A percentile compares a stretch with the other conserved stretches of the same genome.
Conservation (phyloP, 331 rosid species). For the Pyrus hybrid region DNA sequence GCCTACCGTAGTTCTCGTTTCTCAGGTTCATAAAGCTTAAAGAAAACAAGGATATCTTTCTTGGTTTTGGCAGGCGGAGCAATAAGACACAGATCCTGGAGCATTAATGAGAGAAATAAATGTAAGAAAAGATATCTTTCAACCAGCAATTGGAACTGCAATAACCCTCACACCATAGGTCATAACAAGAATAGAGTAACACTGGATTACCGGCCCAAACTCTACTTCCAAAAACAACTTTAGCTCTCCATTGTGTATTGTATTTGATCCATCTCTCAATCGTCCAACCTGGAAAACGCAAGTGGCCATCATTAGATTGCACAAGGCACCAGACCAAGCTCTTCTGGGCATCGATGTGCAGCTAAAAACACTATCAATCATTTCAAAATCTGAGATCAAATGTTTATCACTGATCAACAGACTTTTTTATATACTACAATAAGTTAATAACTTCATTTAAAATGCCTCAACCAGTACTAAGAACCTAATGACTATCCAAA, state of each 20-base stretch:
- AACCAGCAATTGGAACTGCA: not conserved
- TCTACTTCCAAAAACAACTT: conserved; percentile 72
- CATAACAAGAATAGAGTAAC: not conserved
- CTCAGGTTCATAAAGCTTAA: too few relatives aligned
- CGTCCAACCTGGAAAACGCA: conserved; percentile 47
- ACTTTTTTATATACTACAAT: too few relatives aligned
- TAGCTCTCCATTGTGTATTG: conserved; percentile 46
- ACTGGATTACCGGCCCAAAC: conserved; percentile 42
- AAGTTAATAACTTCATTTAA: too few relatives aligned
- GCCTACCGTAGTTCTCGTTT: too few relatives aligned
- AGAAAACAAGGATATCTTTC: conserved; percentile 14
- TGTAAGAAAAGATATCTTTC: not conserved
- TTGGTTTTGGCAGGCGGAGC: conserved; percentile 50
- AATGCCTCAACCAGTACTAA: too few relatives aligned
- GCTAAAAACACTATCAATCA: too few relatives aligned
- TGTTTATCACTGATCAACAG: too few relatives aligned
- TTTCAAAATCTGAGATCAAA: too few relatives aligned
- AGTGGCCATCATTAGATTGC: conserved; percentile 38
- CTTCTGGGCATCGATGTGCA: too few relatives aligned
- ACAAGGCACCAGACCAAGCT: too few relatives aligned
- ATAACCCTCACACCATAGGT: not conserved
- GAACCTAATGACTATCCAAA: too few relatives aligned
- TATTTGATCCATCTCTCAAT: conserved; percentile 49
- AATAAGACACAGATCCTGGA: conserved; percentile 49
- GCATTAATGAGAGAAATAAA: not conserved